Evolutionary conservation across 805 yeast genomes (phyloP).

Genomic region (Cyberlindnera veronae): DNA sequence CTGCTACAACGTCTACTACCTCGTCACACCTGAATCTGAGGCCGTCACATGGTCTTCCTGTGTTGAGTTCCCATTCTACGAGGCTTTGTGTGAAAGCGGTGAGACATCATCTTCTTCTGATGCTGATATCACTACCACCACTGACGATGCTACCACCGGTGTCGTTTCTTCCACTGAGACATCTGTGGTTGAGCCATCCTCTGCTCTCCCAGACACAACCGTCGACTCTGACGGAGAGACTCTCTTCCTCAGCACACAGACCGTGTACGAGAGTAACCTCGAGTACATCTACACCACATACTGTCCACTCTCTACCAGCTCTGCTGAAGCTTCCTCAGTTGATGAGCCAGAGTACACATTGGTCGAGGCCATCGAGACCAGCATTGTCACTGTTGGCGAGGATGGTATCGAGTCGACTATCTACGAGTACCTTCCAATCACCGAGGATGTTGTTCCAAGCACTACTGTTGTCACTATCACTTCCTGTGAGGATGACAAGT

Average conservation of each 20-base stretch:
- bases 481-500: conserved; percentile 12
- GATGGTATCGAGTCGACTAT: conserved; percentile 8
- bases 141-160: not conserved
- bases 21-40: conserved; percentile 15
- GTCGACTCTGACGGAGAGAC: conserved; percentile 14
- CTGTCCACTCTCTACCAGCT: conserved; percentile 19
- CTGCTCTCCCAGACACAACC: conserved; percentile 6
- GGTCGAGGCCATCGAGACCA: conserved; percentile 1
- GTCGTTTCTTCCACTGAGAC: conserved; percentile 2
- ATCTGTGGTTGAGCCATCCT: not conserved
- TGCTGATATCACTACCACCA: conserved; percentile 3
- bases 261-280: conserved; percentile 13
- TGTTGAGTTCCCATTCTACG: conserved; percentile 26
- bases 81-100: conserved; percentile 14
- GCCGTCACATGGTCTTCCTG: conserved; percentile 23
- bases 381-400: conserved; percentile 6
- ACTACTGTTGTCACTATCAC: conserved; percentile 21
- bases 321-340: conserved; percentile 2
- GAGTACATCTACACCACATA: conserved; percentile 18
- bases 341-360: conserved; percentile 9
- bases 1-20: conserved; percentile 23
- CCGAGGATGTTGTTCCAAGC: conserved; percentile 9
- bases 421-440: conserved; percentile 5
- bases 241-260: conserved; percentile 15
- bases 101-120: conserved; percentile 9